Conservation (phyloP, 2,329 filamentous ascomycete species). For the Pseudogymnoascus sp. region DNA sequence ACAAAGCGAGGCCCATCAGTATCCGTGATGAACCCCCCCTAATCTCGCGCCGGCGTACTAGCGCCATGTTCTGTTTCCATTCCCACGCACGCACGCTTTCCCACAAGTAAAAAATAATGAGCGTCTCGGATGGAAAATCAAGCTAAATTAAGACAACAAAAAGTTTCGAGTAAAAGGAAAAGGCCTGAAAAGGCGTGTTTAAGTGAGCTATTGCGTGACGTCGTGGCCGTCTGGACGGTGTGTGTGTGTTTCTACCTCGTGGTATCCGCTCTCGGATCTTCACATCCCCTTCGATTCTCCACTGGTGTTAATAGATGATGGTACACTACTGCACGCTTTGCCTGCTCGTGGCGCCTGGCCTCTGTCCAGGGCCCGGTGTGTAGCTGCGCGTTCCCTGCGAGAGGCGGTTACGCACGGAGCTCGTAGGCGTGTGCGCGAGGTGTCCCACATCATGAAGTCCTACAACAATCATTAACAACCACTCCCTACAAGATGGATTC, state of each 20-base stretch:
- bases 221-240: constrained; percentile 3
- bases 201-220: background rate
- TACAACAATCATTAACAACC: constrained; percentile 16
- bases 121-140: background rate
- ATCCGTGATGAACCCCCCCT: background rate
- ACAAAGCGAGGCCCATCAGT: background rate
- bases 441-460: constrained; percentile 44
- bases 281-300: background rate
- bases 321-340: constrained; percentile 3
- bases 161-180: background rate
- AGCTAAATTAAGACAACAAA: background rate
- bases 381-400: constrained; percentile 8
- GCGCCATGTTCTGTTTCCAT: background rate
- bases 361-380: background rate
- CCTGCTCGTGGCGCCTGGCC: background rate
- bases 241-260: background rate
- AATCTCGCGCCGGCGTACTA: background rate
- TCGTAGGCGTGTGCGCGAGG: constrained; percentile 22
- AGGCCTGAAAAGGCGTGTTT: constrained; percentile 1
- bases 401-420: constrained; percentile 24
- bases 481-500: constrained; percentile 11
- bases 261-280: background rate
- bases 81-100: constrained; percentile 1
- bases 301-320: background rate
- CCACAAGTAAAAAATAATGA: background rate